phyloP scores from a whole-genome alignment of 139 green algal genomes.

The Chlamydomonas eustigma region DNA sequence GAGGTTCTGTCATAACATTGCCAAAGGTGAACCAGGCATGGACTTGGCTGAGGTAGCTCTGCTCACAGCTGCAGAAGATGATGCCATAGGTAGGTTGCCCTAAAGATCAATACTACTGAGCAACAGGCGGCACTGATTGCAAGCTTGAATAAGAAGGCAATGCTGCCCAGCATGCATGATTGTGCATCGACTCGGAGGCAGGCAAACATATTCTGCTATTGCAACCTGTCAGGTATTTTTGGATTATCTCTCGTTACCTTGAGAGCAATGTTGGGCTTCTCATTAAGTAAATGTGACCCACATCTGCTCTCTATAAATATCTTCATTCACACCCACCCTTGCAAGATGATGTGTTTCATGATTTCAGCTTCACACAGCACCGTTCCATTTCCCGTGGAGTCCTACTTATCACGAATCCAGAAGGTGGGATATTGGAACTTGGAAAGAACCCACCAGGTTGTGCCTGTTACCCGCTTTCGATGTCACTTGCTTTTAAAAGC shows the following conservation, averaged over 20 bases:
- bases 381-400: conserved; percentile 31
- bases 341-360: neutral
- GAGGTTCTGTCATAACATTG: conserved; percentile 18
- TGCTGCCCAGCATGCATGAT: no score
- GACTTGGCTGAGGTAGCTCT: conserved; percentile 31
- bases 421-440: neutral
- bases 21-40: conserved; percentile 21
- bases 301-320: neutral
- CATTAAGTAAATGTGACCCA: neutral
- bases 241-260: no score
- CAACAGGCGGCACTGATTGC: neutral
- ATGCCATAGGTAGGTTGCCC: conserved; percentile 27
- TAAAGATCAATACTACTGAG: neutral
- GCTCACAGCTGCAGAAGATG: conserved; percentile 29
- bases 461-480: neutral
- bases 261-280: no score
- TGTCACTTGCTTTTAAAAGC: neutral
- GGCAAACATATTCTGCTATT: neutral
- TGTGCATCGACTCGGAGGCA: no score
- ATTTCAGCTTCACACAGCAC: conserved; percentile 33
- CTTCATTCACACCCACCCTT: neutral
- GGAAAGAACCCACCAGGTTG: no score
- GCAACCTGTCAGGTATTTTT: neutral
- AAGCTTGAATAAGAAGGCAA: no score
- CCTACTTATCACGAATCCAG: conserved; percentile 31